Evolutionary conservation across 306 rosid species (phyloP).

Genomic region (Ormosia emarginata): DNA sequence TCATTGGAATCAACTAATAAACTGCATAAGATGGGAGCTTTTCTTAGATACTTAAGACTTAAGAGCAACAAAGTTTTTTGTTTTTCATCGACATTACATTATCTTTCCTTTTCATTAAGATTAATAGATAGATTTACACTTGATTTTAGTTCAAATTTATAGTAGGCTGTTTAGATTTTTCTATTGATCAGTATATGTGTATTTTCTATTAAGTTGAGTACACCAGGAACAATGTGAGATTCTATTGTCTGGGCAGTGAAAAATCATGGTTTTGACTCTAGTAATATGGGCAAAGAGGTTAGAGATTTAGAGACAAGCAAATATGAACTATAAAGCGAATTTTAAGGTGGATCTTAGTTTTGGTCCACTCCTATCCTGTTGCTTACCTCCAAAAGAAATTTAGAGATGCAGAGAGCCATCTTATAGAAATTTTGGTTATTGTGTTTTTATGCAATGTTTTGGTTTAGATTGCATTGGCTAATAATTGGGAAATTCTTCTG

Average conservation of each 20-base stretch:
- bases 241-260: background rate
- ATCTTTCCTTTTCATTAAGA: background rate
- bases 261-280: background rate
- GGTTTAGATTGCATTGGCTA: background rate
- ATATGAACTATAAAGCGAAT: background rate
- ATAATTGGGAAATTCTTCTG: background rate
- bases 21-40: background rate
- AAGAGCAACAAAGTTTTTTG: background rate
- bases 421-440: background rate
- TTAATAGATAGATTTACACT: background rate
- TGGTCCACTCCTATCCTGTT: background rate
- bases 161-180: background rate
- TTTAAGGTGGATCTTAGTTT: background rate
- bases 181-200: background rate
- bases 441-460: background rate
- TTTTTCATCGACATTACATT: background rate
- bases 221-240: background rate
- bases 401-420: no score
- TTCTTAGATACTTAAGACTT: background rate
- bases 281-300: background rate
- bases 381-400: background rate
- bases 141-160: slow-evolving; percentile 6
- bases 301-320: background rate
- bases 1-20: background rate
- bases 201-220: background rate